Evolutionary conservation across 2,329 filamentous ascomycete species (phyloP).

Genomic region (Plectosphaerella sp.): DNA sequence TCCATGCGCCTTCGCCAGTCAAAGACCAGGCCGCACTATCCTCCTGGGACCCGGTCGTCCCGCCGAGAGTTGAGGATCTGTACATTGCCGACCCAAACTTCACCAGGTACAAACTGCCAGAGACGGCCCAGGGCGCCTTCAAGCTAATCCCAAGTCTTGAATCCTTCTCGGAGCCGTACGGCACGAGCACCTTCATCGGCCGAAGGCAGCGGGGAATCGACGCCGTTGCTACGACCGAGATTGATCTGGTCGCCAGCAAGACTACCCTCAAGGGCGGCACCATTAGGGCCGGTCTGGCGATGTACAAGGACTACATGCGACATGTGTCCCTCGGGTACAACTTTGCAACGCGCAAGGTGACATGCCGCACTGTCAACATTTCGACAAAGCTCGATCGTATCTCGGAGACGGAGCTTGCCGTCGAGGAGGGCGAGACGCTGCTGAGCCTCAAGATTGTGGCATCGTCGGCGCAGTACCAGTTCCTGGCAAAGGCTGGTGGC

Average conservation of each 20-base stretch:
- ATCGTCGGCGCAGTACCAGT: background rate
- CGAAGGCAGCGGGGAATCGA: constrained; percentile 1
- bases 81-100: constrained; percentile 2
- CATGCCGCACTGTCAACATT: background rate
- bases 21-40: background rate
- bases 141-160: background rate
- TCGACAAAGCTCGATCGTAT: background rate
- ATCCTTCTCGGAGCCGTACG: background rate
- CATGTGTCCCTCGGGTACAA: background rate
- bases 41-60: background rate
- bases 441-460: background rate
- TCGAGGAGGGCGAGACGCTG: background rate
- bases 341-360: background rate
- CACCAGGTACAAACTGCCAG: background rate
- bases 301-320: constrained; percentile 7
- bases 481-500: background rate
- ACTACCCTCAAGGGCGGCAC: background rate
- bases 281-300: constrained; percentile 3
- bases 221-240: background rate
- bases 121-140: background rate
- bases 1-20: background rate
- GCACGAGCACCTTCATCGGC: constrained; percentile 2
- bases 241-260: background rate
- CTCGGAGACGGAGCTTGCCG: background rate
- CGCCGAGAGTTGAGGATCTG: background rate